A percentile compares a stretch with the other conserved stretches of the same genome.
phyloP scores from a whole-genome alignment of 371 early-diverging fungal genomes.

The Phascolomyces articulosus region DNA sequence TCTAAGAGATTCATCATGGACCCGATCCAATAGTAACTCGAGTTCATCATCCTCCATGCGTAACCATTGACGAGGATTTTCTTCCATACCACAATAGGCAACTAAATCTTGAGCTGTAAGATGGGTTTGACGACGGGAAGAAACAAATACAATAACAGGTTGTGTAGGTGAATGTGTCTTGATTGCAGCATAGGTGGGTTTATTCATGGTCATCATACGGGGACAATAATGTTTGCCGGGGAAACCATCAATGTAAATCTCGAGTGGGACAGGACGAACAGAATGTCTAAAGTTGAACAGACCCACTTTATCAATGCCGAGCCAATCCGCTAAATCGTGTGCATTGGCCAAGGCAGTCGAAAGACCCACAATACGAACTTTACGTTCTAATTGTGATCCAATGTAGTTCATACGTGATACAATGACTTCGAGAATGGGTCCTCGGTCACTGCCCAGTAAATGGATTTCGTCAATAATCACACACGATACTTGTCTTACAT shows the following conservation, averaged over 20 bases:
- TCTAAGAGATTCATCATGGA: slow-evolving; percentile 81
- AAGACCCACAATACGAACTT: slow-evolving; percentile 95
- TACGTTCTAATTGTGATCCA: slow-evolving; percentile 65
- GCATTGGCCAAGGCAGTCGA: slow-evolving; percentile 99
- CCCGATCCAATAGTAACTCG: slow-evolving; percentile 64
- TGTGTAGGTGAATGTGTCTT: slow-evolving; percentile 89
- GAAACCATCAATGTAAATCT: slow-evolving; percentile 96
- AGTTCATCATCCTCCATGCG: slow-evolving; percentile 85
- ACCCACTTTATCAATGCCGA: slow-evolving; percentile 82
- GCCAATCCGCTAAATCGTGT: slow-evolving; percentile 95
- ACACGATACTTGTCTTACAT: slow-evolving; percentile 81
- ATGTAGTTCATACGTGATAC: slow-evolving; percentile 97
- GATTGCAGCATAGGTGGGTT: slow-evolving; percentile 93
- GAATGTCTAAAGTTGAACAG: slow-evolving; percentile 95
- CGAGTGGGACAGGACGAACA: slow-evolving; percentile 94
- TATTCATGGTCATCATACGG: slow-evolving; percentile 98
- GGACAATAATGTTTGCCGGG: slow-evolving; percentile 94
- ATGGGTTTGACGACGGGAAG: slow-evolving; percentile 94
- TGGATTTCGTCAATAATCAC: slow-evolving; percentile 99
- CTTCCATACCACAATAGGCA: slow-evolving; percentile 88
- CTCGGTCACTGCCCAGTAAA: slow-evolving; percentile 95
- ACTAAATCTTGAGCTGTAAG: slow-evolving; percentile 95
- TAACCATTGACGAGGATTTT: slow-evolving; percentile 90
- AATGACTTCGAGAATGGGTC: slow-evolving; percentile 97
- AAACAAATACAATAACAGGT: slow-evolving; percentile 97